phyloP scores from a whole-genome alignment of 2,329 filamentous ascomycete genomes.

The Aspergillaceae sp. region DNA sequence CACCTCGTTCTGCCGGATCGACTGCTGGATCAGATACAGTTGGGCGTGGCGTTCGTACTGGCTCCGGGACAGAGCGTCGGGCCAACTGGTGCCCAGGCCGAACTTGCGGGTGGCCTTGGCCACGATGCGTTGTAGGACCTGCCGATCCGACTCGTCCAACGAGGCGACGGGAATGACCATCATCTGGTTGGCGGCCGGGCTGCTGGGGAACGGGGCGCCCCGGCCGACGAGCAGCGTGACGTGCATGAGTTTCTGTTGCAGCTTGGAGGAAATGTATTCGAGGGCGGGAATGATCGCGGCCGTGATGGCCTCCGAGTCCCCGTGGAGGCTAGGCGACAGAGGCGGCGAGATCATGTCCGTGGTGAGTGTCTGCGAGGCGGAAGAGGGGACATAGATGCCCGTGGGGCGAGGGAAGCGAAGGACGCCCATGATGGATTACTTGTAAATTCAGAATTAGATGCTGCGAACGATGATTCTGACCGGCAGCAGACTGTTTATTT shows the following conservation, averaged over 20 bases:
- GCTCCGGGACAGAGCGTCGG: conserved; percentile 28
- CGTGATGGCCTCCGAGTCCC: conserved; percentile 29
- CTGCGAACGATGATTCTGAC: too few species aligned
- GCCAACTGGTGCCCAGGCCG: conserved; percentile 31
- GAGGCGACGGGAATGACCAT: conserved; percentile 30
- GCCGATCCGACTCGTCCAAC: conserved; percentile 23
- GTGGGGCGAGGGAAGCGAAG: conserved; percentile 28
- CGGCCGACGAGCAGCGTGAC: conserved; percentile 34
- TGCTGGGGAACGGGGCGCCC: conserved; percentile 31
- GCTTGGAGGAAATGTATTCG: conserved; percentile 34
- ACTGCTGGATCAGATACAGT: conserved; percentile 35
- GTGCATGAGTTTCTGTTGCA: conserved; percentile 32
- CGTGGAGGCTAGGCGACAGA: conserved; percentile 29
- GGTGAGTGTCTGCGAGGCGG: conserved; percentile 27
- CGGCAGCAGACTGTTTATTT: neutral
- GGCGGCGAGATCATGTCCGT: conserved; percentile 36
- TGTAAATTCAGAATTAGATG: too few species aligned
- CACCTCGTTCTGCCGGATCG: conserved; percentile 37
- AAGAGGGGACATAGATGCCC: conserved; percentile 28
- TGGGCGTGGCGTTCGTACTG: conserved; percentile 28
- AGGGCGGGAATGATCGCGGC: conserved; percentile 31
- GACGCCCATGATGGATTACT: conserved; percentile 22
- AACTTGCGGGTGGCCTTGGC: conserved; percentile 31
- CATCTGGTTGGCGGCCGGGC: conserved; percentile 29
- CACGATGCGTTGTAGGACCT: conserved; percentile 25